Evolutionary conservation across 306 rosid genomes (phyloP), one percentile per base, ranked within the genome.

Genomic region (Vachellia pachyceras): DNA sequence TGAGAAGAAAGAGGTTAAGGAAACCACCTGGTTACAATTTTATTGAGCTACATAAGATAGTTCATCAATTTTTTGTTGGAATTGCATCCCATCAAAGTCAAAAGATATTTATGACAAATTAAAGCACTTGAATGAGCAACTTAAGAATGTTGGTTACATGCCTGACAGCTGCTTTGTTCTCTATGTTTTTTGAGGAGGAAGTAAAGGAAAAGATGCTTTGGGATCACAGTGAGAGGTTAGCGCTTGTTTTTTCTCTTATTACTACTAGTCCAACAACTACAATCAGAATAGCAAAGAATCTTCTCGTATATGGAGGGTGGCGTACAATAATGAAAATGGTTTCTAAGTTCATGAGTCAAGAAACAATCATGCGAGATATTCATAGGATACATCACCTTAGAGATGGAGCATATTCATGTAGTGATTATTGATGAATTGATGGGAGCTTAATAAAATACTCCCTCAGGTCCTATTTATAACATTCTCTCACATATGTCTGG

Each of bases 41-140:
- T 79, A 83, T 91, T 35, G 90, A 89, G 88, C 63, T 86, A 52
- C 88, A 89, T 61, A 84, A 83, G 84, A 85, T 14, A 87, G 87
- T 88, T 84, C 91, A 88, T 83, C 85, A 83, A 77, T 88, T 91
- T 85, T 84, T 91, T 57, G 86, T 78, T 77, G 90, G 91, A 57
- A 88, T 85, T 78, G 82, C 47, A 46, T 87, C 89, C 42, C 91
- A 88, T 57, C 88, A 81, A 49, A 86, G 82, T 79, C 88, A 36
- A 58, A 76, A 42, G 79, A 72, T 68, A 88, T 89, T 50, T 91
- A 77, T 83, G 81, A 82, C 45, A 78, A 29, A 29, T 29, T 29
- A 29, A 29, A 29, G 33, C 82, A 83, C 70, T 85, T 91, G 81
- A 89, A 84, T 69, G 76, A 67, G 83, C 33, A 45, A 75, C 87